Evolutionary conservation across 2,329 filamentous ascomycete genomes (phyloP), one percentile per base, ranked within the genome.

Genomic region (Monilinia fructigena): DNA sequence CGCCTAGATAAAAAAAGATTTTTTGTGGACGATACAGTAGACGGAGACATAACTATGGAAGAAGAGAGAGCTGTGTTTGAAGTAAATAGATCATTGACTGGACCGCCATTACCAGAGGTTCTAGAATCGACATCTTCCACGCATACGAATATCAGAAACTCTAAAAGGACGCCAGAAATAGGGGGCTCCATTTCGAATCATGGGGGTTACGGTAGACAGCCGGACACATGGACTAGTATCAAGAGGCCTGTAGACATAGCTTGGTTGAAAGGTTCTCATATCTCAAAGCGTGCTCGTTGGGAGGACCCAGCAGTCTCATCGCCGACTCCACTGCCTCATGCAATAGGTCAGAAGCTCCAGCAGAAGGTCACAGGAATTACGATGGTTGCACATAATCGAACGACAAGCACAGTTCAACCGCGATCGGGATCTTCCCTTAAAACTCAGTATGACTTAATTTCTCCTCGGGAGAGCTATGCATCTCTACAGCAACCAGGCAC

Each of bases 221-320:
- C 55, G 3, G 55, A 53, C 16, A 55, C 7, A 20, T 67, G 45
- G 14, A 67, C 58, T 35, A 60, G 65, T 16, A 68, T 50, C 31
- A 75, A 74, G 61, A 67, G 72, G 55, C 42, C 66, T 20, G 61
- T 61, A 18, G 68, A 75, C 65, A 50, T 65, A 31, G 50, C 70
- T 53, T 76, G 75, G 75, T 67, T 76, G 20, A 76, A 73, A 60
- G 74, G 73, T 18, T 72, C 74, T 6, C 71, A 74, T 62, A 65
- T 72, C 40, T 73, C 71, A 3, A 76, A 76, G 68, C 69, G 73
- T 23, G 68, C 74, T 67, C 69, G 71, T 38, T 75, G 73, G 72
- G 73, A 74, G 50, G 65, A 65, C 16, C 69, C 71, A 47, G 66
- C 68, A 31, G 52, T 68, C 16, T 66, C 71, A 12, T 72, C 74